Evolutionary conservation across 345 rosid species (phyloP), one percentile per base, ranked within the genome.

Genomic region (Zanthoxylum bungeanum): DNA sequence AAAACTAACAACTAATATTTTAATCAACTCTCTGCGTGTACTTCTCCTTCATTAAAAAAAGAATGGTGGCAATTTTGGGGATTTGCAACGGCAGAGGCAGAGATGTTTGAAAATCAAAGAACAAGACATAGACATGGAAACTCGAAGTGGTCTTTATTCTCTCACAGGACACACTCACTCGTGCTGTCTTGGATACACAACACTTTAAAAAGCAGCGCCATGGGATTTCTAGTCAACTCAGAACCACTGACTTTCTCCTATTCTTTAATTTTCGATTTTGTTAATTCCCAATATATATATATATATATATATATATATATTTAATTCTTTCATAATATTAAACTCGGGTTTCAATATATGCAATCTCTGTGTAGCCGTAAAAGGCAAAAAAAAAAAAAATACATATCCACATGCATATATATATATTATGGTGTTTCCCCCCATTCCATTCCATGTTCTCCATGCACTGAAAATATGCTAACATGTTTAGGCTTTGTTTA

Each of bases 131-230:
- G 66, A 72, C 83, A 76, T 77, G 66, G 83, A 66, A 80, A 84
- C 77, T 68, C 75, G 75, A 77, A 75, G 66, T 63, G 76, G 30
- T 69, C 72, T 65, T 75, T 51, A 50, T 73, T 60, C 42, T 10
- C 22, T 46, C 66, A 37, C 40, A 4, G 53, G 58, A 31, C 17
- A 14, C 72, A 60, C 58, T 22, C 83, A 64, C 82, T 82, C 81
- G 86, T 85, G 88, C 75, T 73, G 78, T 78, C 88, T 85, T 74
- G 88, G 79, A 78, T 82, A 57, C 69, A 73, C 66, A 74, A 69
- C 31, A 4, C 21, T 4, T 44, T 30, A 7, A 70, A n/a, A 64
- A 30, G 5, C 24, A 50, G 24, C 34, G 30, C 73, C 68, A 61
- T 61, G 73, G 73, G 67, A 62, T 74, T 59, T 69, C 72, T 56